phyloP scores from a whole-genome alignment of 805 yeast species.

The Ogataea philodendri region DNA sequence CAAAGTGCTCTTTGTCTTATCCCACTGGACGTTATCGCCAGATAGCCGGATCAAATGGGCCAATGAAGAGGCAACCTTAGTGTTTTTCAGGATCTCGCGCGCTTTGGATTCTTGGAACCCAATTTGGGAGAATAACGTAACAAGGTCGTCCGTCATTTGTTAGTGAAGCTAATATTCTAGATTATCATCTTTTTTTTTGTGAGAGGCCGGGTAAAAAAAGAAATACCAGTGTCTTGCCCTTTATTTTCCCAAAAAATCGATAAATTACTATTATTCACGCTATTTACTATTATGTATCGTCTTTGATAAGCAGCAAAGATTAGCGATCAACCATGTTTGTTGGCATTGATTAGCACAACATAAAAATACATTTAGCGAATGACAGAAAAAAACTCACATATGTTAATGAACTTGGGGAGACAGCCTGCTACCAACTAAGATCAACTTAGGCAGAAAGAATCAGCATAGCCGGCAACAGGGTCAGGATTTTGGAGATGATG shows the following conservation, averaged over 20 bases:
- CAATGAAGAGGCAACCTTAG: constrained; percentile 74
- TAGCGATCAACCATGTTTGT: constrained; percentile 3
- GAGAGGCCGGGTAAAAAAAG: constrained; percentile 6
- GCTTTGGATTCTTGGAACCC: constrained; percentile 75
- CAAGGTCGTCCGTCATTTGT: constrained; percentile 24
- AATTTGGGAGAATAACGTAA: constrained; percentile 39
- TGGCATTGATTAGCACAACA: no score
- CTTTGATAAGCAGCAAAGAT: constrained; percentile 4
- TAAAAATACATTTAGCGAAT: constrained; percentile 3
- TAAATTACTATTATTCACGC: no score
- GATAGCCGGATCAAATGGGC: constrained; percentile 54
- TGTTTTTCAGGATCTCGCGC: constrained; percentile 79
- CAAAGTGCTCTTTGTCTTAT: constrained; percentile 59
- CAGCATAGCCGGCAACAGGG: constrained; percentile 2
- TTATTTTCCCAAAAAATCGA: no score
- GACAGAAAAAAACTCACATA: neutral
- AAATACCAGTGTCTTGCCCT: neutral
- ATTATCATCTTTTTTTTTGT: neutral
- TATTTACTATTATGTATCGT: neutral
- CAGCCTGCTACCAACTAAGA: no score
- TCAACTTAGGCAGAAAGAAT: constrained; percentile 16
- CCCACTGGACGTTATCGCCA: constrained; percentile 38
- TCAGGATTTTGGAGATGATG: constrained; percentile 6
- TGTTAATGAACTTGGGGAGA: no score
- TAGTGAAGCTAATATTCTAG: neutral